Percentiles rank a stretch among this genome's conserved stretches.
Evolutionary conservation across 441 rosid species (phyloP).

Genomic region (Kokia cookei): DNA sequence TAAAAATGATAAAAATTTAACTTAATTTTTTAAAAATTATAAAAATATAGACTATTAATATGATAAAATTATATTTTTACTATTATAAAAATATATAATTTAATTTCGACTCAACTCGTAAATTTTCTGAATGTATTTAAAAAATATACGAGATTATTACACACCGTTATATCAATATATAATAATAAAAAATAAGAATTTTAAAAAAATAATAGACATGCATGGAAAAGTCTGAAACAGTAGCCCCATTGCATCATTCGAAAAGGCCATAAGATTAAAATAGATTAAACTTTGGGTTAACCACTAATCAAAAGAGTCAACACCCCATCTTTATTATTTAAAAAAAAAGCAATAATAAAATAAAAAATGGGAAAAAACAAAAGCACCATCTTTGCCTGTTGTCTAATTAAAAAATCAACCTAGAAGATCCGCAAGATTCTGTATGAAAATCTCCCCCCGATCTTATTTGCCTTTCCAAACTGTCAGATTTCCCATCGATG

Average conservation of each 20-base stretch:
- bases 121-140: too few relatives aligned
- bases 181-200: too few relatives aligned
- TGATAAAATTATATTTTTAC: too few relatives aligned
- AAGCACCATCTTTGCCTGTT: conserved; percentile 30
- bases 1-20: too few relatives aligned
- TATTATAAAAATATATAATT: too few relatives aligned
- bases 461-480: conserved; percentile 47
- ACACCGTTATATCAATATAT: too few relatives aligned
- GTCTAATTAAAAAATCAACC: conserved; percentile 45
- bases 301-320: conserved; percentile 12
- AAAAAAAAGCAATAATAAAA: background rate
- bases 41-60: too few relatives aligned
- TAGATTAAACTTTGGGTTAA: background rate
- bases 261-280: background rate
- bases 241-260: background rate
- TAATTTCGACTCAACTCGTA: too few relatives aligned
- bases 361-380: background rate
- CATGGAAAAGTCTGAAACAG: background rate
- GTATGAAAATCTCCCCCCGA: conserved; percentile 42
- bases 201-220: background rate
- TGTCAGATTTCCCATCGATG: conserved; percentile 33
- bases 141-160: too few relatives aligned
- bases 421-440: conserved; percentile 48
- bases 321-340: background rate
- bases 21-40: too few relatives aligned